Evolutionary conservation across 805 yeast species (phyloP).

Genomic region (Ogataea paraovalis): DNA sequence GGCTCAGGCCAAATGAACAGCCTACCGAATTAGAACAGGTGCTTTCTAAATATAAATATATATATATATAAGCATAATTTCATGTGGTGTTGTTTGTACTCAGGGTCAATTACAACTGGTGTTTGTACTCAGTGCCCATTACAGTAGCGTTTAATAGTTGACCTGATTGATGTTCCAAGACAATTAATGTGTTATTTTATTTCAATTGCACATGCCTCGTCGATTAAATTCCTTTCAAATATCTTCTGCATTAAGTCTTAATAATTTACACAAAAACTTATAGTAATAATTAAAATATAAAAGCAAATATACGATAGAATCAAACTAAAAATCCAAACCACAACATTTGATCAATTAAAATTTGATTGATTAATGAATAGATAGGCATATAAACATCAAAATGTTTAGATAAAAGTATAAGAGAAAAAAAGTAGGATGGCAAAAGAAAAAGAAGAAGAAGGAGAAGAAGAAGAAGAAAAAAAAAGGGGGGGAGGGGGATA

Average conservation of each 20-base stretch:
- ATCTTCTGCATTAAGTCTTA: background rate
- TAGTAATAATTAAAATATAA: background rate
- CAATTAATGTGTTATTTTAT: too few relatives aligned
- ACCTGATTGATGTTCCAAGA: too few relatives aligned
- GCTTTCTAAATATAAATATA: too few relatives aligned
- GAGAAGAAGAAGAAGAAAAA: background rate
- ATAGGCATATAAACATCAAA: slow-evolving; percentile 1
- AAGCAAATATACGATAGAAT: background rate
- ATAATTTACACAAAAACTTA: background rate
- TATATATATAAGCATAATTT: too few relatives aligned
- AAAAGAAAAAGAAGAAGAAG: slow-evolving; percentile 3
- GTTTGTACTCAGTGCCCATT: too few relatives aligned
- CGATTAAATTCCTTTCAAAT: too few relatives aligned
- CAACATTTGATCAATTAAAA: background rate
- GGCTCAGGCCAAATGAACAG: too few relatives aligned
- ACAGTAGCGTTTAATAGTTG: too few relatives aligned
- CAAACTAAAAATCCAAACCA: background rate
- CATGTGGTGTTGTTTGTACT: too few relatives aligned
- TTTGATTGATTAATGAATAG: background rate
- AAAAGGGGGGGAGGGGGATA: background rate
- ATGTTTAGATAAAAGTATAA: background rate
- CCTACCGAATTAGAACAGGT: too few relatives aligned
- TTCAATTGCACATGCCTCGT: too few relatives aligned
- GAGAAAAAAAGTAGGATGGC: slow-evolving; percentile 2
- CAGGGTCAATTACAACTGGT: too few relatives aligned